phyloP scores from a whole-genome alignment of 768 basidiomycete species.

The Naganishia onofrii region DNA sequence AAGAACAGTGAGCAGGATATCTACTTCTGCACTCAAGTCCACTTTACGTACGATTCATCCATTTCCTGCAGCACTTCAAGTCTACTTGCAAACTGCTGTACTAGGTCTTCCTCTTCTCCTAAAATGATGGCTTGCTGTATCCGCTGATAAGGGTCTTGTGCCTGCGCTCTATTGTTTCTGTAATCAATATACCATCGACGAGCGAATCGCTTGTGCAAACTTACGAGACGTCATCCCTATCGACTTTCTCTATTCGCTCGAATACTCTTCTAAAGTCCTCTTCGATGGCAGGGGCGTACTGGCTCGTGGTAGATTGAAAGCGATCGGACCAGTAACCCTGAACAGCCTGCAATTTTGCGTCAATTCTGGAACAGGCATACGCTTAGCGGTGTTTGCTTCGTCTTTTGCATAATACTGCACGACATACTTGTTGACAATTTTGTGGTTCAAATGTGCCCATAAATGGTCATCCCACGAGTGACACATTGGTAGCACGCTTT shows the following conservation, averaged over 20 bases:
- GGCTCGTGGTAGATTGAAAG: constrained; percentile 12
- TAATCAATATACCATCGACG: constrained; percentile 7
- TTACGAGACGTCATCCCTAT: constrained; percentile 46
- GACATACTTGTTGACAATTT: constrained; percentile 61
- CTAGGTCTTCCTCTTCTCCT: constrained; percentile 59
- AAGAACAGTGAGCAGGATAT: background rate
- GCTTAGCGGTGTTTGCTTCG: background rate
- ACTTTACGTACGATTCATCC: constrained; percentile 48
- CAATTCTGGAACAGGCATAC: constrained; percentile 61
- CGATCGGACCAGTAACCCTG: constrained; percentile 78
- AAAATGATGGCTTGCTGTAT: constrained; percentile 53
- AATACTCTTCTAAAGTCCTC: constrained; percentile 58
- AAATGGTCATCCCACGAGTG: constrained; percentile 92
- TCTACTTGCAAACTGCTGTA: constrained; percentile 59
- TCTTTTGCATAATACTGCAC: background rate
- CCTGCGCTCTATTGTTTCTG: constrained; percentile 33
- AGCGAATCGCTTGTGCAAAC: constrained; percentile 29
- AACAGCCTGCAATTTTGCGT: constrained; percentile 64
- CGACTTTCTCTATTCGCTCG: constrained; percentile 42
- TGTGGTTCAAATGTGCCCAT: constrained; percentile 80
- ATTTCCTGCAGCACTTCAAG: constrained; percentile 41
- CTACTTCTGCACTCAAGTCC: background rate
- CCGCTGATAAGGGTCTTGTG: constrained; percentile 51
- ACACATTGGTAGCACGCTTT: constrained; percentile 68
- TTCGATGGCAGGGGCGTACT: constrained; percentile 58